Evolutionary conservation across 1,139 yeast species (phyloP), one percentile per base, ranked within the genome.

Genomic region (Diutina catenulata): DNA sequence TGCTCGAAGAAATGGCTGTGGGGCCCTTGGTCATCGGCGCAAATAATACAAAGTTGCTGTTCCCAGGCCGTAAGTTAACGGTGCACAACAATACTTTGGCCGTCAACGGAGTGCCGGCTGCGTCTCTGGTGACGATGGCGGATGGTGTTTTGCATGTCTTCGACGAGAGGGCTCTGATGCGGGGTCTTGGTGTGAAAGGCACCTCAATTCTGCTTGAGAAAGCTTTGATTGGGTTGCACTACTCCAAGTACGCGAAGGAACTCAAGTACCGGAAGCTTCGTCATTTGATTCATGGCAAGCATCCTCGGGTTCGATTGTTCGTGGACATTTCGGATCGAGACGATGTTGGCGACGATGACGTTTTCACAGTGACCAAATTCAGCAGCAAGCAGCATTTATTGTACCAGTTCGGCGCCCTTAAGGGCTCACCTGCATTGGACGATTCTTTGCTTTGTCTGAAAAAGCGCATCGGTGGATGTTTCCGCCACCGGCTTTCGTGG

Each of bases 101-200:
- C 5, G 16, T 33, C 4, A 24, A 23, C 14, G 27, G 27, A 4
- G 14, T 18, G 10, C 4, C 21, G 11, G 28, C 22, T 24, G 28
- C 11, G 19, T 18, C 45, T 2, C 71, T 77, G 40, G 49, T 66
- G 13, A 51, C 78, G 0, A 59, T 75, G 5, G 57, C 75, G 1
- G 74, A 79, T 52, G 91, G 87, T 0, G 53, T 81, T 0, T 51
- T 80, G 0, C 91, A 87, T 51, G 51, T 74, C 3, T 77, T 80
- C 40, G 56, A 53, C 27, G 33, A 21, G 11, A 15, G n/a, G 32
- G 33, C 45, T 18, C 57, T 72, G 41, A 56, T 74, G 32, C 42
- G 53, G 0, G 47, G 57, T 1, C 46, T 63, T 10, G 51, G 48
- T 4, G 45, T 60, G 3, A 49, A 53, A 1, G 38, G 50, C 3